Base-by-base conservation (phyloP, 306 rosid genomes). In the Notholithocarpus densiflorus region DNA sequence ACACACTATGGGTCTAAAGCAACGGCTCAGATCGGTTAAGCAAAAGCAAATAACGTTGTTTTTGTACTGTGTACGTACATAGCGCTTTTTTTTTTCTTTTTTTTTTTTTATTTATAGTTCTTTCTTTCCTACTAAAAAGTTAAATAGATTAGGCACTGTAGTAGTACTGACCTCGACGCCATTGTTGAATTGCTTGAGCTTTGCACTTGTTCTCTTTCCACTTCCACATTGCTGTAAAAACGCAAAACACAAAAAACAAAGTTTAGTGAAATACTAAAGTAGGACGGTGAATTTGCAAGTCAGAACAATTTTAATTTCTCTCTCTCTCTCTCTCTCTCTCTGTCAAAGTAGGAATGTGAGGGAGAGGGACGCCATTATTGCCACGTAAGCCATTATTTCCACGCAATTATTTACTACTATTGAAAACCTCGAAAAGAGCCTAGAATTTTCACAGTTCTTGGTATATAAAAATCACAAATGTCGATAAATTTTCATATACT, bases 181-280 rank as follows among this genome's bases (percentile, higher is more conserved):
- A 94, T 92, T 81, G 97, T 84, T 40, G 97, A 84, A 82, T 87
- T 89, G 72, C 82, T 88, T 71, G 81, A 90, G 93, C 94, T 94
- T 88, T 79, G 86, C 81, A 74, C 74, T 90, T 1, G 82, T 71
- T 75, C 77, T 40, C 11, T 8, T 40, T 2, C 45, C 12, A 40
- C 45, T 40, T 40, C 89, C 75, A 43, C 86, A 83, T 85, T 83
- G 40, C 98, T 94, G 56, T 32, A 73, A 79, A 52, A 64, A 26
- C 6, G 5, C 14, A 48, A 12, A 12, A 48, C 14, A 10, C 4
- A 54, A 56, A 24, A 52, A n/a, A 14, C 68, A 9, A 24, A 1
- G 29, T 2, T 21, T 4, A 12, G 26, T 7, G 72, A 72, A 75
- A 32, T 21, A 3, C 15, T 1, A 61, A 61, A 53, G 2, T 5